phyloP scores from a whole-genome alignment of 345 rosid genomes.

The Erucastrum elatum region DNA sequence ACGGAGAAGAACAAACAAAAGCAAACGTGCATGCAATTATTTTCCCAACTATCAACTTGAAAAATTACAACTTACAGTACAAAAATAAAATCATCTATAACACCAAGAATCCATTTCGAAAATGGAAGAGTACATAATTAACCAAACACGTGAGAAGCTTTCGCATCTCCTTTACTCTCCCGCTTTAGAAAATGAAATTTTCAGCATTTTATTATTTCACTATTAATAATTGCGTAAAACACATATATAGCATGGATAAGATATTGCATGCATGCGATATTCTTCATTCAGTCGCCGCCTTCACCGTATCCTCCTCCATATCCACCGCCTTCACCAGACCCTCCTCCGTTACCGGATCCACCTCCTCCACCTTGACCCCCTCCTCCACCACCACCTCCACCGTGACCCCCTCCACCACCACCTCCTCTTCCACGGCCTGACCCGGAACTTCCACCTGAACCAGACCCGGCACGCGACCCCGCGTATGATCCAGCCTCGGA shows the following conservation, averaged over 20 bases:
- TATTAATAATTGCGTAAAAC: constrained; percentile 6
- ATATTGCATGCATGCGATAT: constrained; percentile 27
- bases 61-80: constrained; percentile 21
- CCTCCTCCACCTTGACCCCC: constrained; percentile 35
- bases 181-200: not conserved
- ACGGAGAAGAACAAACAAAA: not conserved
- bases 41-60: not conserved
- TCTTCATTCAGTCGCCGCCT: constrained; percentile 29
- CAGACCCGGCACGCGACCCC: constrained; percentile 63
- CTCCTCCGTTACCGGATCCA: constrained; percentile 38
- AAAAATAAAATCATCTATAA: constrained; percentile 14
- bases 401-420: constrained; percentile 31
- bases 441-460: constrained; percentile 45
- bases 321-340: constrained; percentile 40
- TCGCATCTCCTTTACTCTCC: not conserved
- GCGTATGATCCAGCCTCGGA: constrained; percentile 74
- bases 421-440: constrained; percentile 35
- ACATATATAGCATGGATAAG: constrained; percentile 1
- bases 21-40: not conserved
- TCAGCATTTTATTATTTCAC: not conserved
- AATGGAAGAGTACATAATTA: constrained; percentile 15
- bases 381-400: constrained; percentile 39
- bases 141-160: constrained; percentile 8
- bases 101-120: constrained; percentile 18
- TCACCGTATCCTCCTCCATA: constrained; percentile 39